These are phyloP conservation scores for Colletotrichum caudatum DNA, from an alignment of 2,329 filamentous ascomycete genomes.

Conservation along the genomic window DNA sequence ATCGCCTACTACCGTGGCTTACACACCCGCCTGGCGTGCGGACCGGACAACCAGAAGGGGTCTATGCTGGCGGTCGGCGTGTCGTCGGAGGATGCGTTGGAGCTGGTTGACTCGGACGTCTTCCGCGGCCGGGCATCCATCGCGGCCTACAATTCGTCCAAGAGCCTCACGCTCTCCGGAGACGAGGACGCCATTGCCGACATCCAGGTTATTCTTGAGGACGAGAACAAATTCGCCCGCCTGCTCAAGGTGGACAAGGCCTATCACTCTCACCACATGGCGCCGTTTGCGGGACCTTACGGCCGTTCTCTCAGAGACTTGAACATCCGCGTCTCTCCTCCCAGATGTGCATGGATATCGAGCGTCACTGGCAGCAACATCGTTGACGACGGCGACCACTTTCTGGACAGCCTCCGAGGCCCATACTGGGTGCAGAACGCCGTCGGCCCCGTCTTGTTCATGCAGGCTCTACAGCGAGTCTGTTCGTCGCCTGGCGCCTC, in stretches of 20 bases:
- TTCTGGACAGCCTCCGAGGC: too few species aligned
- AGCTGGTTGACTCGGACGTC: constrained; percentile 3
- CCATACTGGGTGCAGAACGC: too few species aligned
- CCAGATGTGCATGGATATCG: too few species aligned
- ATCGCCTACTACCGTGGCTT: constrained; percentile 45
- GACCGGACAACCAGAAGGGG: constrained; percentile 20
- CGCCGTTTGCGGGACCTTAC: not conserved
- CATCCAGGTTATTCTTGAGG: constrained; percentile 42
- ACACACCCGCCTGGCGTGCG: too few species aligned
- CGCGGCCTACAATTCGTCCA: constrained; percentile 44
- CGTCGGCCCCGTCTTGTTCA: too few species aligned
- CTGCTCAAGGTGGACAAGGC: constrained; percentile 46
- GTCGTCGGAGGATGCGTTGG: constrained; percentile 40
- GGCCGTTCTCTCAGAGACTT: too few species aligned
- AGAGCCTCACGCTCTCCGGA: constrained; percentile 45
- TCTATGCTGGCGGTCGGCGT: constrained; percentile 46
- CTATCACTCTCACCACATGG: constrained; percentile 50
- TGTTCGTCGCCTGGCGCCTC: too few species aligned
- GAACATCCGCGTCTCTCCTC: too few species aligned
- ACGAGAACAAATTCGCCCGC: constrained; percentile 41
- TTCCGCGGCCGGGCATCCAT: constrained; percentile 41
- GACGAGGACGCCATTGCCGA: constrained; percentile 47
- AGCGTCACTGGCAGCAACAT: too few species aligned
- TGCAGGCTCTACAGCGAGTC: too few species aligned
- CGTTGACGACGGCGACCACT: too few species aligned